These are phyloP conservation scores for Pseudonitzschia delicatissima DNA, from an alignment of 108 stramenopile genomes.

Conservation along the genomic window DNA sequence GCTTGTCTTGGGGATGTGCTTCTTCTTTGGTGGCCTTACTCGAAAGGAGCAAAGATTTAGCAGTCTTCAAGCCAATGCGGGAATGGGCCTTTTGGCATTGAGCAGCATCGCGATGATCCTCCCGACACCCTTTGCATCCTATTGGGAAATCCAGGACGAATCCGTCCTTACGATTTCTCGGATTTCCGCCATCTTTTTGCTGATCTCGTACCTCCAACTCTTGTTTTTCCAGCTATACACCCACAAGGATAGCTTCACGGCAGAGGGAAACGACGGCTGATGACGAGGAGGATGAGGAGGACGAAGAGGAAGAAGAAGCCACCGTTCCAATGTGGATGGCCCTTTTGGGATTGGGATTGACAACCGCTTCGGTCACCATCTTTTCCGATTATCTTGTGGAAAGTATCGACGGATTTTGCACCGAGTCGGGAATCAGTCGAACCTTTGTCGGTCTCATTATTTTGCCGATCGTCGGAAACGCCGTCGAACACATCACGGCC, in stretches of 20 bases:
- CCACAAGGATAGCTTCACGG: conserved; percentile 81
- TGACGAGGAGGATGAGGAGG: background rate
- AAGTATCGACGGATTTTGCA: conserved; percentile 85
- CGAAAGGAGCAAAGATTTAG: conserved; percentile 89
- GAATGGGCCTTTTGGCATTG: conserved; percentile 77
- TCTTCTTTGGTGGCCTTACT: conserved; percentile 91
- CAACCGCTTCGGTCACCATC: conserved; percentile 73
- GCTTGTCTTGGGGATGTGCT: conserved; percentile 93
- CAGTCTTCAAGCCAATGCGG: conserved; percentile 65
- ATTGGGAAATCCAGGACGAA: conserved; percentile 61
- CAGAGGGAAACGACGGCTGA: background rate
- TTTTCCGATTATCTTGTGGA: conserved; percentile 79
- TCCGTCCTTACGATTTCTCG: conserved; percentile 75
- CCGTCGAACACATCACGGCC: conserved; percentile 81
- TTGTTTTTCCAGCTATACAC: conserved; percentile 92
- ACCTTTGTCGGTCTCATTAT: conserved; percentile 92
- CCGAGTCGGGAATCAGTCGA: conserved; percentile 63
- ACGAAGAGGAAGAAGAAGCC: conserved; percentile 32
- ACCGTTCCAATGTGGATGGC: conserved; percentile 72
- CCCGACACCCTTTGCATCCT: conserved; percentile 79
- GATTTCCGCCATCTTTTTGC: conserved; percentile 76
- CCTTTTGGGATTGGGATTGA: conserved; percentile 56
- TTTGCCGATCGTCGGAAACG: conserved; percentile 92
- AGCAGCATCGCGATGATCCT: conserved; percentile 81
- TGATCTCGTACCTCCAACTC: conserved; percentile 89